Conservation (phyloP, 805 yeast species). For the Dipodascopsis tothii region DNA sequence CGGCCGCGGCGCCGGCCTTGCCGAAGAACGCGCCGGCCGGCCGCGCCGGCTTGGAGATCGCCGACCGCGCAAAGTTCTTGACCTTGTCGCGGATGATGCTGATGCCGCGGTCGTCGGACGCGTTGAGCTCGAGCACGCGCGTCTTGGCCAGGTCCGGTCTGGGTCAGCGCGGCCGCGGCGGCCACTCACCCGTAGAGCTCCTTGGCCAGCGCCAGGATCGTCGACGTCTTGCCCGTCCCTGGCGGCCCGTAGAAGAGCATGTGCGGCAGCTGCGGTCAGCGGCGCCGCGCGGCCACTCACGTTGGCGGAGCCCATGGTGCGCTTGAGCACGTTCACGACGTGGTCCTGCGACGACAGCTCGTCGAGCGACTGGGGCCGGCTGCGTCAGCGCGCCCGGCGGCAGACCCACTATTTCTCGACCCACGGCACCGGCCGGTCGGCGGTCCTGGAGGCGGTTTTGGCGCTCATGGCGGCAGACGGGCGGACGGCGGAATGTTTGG, state of each 20-base stretch:
- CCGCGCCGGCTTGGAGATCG: slow-evolving; percentile 63
- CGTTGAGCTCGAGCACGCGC: slow-evolving; percentile 75
- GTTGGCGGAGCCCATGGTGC: slow-evolving; percentile 71
- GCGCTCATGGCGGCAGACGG: background rate
- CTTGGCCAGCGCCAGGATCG: slow-evolving; percentile 73
- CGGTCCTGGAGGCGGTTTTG: background rate
- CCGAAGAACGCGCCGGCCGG: slow-evolving; percentile 30
- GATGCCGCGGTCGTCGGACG: slow-evolving; percentile 87
- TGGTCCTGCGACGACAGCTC: slow-evolving; percentile 91
- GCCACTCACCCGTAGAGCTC: slow-evolving; percentile 53
- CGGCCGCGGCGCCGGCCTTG: slow-evolving; percentile 41
- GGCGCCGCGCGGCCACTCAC: slow-evolving; percentile 7
- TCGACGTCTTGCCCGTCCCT: slow-evolving; percentile 88
- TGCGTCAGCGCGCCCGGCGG: slow-evolving; percentile 22
- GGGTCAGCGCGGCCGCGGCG: background rate
- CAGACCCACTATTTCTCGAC: slow-evolving; percentile 67
- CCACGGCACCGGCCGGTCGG: slow-evolving; percentile 52
- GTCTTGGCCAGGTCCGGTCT: slow-evolving; percentile 53
- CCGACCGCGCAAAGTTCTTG: slow-evolving; percentile 76
- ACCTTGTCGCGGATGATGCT: slow-evolving; percentile 79
- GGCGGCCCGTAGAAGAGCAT: slow-evolving; percentile 92
- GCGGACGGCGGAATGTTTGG: too few species aligned
- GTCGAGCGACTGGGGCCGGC: slow-evolving; percentile 76
- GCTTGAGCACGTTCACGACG: slow-evolving; percentile 73
- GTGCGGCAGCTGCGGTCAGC: slow-evolving; percentile 51